Evolutionary conservation across 257 asterid species (phyloP).

Genomic region (Anisodus acutangulus): DNA sequence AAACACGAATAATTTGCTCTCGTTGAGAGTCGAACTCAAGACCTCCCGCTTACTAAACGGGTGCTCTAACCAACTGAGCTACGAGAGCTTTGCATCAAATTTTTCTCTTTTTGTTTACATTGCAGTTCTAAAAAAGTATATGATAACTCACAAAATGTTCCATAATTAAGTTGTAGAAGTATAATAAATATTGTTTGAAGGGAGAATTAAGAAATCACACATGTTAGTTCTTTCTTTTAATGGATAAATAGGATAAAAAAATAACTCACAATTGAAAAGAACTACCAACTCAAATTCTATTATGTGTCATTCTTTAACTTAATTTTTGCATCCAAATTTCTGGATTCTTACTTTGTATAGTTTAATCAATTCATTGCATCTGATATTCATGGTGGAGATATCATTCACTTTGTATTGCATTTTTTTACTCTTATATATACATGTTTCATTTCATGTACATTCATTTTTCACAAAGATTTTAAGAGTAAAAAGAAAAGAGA

Average conservation of each 20-base stretch:
- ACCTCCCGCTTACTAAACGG: conserved; percentile 99
- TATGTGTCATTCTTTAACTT: no score
- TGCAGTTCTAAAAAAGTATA: background rate
- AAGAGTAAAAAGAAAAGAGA: background rate
- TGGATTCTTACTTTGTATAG: background rate
- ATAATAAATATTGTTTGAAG: background rate
- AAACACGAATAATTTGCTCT: conserved; percentile 36
- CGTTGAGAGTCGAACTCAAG: conserved; percentile 91
- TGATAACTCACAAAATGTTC: background rate
- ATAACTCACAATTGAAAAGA: background rate
- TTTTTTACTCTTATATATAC: background rate
- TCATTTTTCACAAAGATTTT: background rate
- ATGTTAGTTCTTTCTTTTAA: background rate
- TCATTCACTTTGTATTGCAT: background rate
- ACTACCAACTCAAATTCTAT: background rate
- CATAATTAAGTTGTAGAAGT: background rate
- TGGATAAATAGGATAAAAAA: background rate
- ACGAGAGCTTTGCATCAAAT: conserved; percentile 53
- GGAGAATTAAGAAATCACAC: background rate
- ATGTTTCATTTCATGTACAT: background rate
- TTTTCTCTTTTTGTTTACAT: no score
- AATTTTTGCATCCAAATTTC: background rate
- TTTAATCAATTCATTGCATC: background rate
- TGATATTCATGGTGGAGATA: background rate
- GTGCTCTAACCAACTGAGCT: conserved; percentile 99